phyloP scores from a whole-genome alignment of 176 grass and related monocot species.

The Rhipidocladum racemiflorum region DNA sequence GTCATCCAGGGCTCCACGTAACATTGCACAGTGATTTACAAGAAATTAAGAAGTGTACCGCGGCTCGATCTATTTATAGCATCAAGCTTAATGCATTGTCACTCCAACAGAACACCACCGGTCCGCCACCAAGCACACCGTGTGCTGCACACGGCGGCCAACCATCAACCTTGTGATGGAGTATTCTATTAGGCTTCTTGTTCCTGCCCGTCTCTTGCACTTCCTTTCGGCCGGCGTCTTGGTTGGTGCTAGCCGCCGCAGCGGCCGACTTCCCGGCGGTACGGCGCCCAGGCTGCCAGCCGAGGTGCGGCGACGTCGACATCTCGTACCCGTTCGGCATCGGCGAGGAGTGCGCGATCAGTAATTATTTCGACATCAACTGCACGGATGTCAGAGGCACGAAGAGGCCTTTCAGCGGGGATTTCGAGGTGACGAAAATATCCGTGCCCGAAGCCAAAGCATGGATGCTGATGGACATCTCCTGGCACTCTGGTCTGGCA shows the following conservation, averaged over 20 bases:
- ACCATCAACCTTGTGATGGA: neutral
- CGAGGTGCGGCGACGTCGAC: neutral
- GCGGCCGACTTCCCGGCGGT: neutral
- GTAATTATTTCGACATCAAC: neutral
- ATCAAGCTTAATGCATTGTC: no score
- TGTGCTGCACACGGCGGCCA: no score
- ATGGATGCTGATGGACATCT: neutral
- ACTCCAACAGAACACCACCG: no score
- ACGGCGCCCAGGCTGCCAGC: neutral
- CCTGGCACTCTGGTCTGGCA: no score
- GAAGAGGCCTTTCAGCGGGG: neutral
- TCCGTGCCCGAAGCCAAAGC: no score
- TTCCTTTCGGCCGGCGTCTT: neutral
- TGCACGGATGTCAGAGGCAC: neutral
- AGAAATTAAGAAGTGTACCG: no score
- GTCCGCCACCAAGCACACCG: no score
- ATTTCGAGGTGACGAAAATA: neutral
- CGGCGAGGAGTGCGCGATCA: neutral
- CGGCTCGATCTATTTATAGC: no score
- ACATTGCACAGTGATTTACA: no score
- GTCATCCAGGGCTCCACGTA: no score
- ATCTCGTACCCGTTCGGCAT: conserved; percentile 10
- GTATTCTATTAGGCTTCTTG: neutral
- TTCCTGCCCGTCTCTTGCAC: neutral
- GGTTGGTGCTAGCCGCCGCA: no score